Conservation (phyloP, 2,329 filamentous ascomycete genomes). For the Phoma sp. region DNA sequence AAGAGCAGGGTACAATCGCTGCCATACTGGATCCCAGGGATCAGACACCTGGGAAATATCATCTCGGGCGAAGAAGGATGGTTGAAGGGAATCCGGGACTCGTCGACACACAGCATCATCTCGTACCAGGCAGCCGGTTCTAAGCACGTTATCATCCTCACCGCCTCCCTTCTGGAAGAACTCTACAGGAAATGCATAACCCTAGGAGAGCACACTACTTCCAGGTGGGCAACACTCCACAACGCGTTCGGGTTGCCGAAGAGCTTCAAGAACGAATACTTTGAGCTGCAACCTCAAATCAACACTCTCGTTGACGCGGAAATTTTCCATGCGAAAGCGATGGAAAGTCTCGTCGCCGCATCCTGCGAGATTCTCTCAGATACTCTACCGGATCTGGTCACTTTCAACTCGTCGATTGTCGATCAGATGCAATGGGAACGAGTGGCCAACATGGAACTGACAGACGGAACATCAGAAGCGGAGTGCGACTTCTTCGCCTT, state of each 20-base stretch:
- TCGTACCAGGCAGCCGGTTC: slow-evolving; percentile 59
- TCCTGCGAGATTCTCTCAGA: slow-evolving; percentile 42
- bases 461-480: slow-evolving; percentile 54
- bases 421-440: slow-evolving; percentile 71
- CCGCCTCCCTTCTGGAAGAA: slow-evolving; percentile 54
- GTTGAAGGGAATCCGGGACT: slow-evolving; percentile 51
- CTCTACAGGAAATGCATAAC: slow-evolving; percentile 27
- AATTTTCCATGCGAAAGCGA: slow-evolving; percentile 58
- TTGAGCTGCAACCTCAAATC: slow-evolving; percentile 40
- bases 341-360: slow-evolving; percentile 49
- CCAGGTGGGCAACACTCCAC: slow-evolving; percentile 30
- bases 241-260: slow-evolving; percentile 43
- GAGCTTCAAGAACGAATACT: slow-evolving; percentile 26
- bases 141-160: slow-evolving; percentile 60
- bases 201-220: slow-evolving; percentile 31
- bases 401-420: slow-evolving; percentile 65
- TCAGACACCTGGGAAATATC: slow-evolving; percentile 63
- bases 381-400: slow-evolving; percentile 64
- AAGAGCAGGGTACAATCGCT: slow-evolving; percentile 55
- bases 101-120: slow-evolving; percentile 53
- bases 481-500: slow-evolving; percentile 57
- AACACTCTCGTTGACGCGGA: slow-evolving; percentile 47
- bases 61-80: slow-evolving; percentile 55
- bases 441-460: slow-evolving; percentile 55
- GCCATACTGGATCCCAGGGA: slow-evolving; percentile 67